A percentile compares a stretch with the other conserved stretches of the same genome.
These are phyloP conservation scores for Solanum sejunctum DNA, from an alignment of 257 asterid species.

Conservation along the genomic window DNA sequence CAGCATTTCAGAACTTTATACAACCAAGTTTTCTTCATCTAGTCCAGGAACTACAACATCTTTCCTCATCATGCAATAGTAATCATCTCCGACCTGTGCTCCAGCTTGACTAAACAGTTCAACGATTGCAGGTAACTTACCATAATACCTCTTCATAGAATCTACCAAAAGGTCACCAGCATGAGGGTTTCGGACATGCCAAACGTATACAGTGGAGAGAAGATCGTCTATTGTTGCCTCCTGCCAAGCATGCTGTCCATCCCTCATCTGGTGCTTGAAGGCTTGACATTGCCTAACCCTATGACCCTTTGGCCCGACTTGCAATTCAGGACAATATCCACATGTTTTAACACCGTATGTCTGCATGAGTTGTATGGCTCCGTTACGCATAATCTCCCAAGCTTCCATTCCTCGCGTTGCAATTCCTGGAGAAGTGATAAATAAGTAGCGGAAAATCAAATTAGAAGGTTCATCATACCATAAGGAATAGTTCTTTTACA, in stretches of 20 bases:
- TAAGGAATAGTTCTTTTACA: neutral
- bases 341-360: conserved; percentile 48
- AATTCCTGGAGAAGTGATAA: conserved; percentile 15
- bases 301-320: conserved; percentile 78
- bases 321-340: conserved; percentile 63
- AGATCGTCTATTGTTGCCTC: conserved; percentile 51
- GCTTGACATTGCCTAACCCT: conserved; percentile 63
- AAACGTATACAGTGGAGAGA: conserved; percentile 41
- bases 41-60: conserved; percentile 48
- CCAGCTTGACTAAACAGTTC: conserved; percentile 61
- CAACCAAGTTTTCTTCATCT: conserved; percentile 42
- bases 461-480: neutral
- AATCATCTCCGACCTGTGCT: conserved; percentile 28
- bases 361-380: conserved; percentile 34
- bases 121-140: conserved; percentile 55
- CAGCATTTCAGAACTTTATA: conserved; percentile 14
- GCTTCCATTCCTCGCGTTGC: conserved; percentile 46
- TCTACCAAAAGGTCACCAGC: conserved; percentile 16
- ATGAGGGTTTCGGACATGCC: conserved; percentile 34
- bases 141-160: conserved; percentile 47
- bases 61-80: conserved; percentile 24
- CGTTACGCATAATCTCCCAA: conserved; percentile 30
- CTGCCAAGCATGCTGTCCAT: conserved; percentile 82
- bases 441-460: neutral
- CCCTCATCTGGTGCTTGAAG: conserved; percentile 80